Percentiles rank a stretch among this genome's conserved stretches.
phyloP scores from a whole-genome alignment of 106 monocot species.

The Amphibolis antarctica region DNA sequence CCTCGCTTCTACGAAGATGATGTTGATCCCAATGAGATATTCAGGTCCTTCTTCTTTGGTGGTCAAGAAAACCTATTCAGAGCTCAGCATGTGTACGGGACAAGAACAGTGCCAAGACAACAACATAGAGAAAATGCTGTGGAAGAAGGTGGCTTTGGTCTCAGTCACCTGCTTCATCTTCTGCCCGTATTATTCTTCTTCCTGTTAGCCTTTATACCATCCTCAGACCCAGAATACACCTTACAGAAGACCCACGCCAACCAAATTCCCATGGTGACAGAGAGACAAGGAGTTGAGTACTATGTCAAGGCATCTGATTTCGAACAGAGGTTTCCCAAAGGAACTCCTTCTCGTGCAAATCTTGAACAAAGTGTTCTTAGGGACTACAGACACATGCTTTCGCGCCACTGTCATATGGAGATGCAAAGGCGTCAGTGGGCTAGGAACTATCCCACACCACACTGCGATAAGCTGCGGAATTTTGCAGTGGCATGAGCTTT shows the following conservation, averaged over 20 bases:
- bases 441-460: conserved; percentile 37
- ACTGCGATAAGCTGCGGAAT: conserved; percentile 49
- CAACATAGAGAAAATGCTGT: conserved; percentile 14
- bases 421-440: conserved; percentile 44
- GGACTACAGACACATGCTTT: conserved; percentile 37
- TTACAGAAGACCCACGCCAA: conserved; percentile 32
- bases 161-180: conserved; percentile 27
- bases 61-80: conserved; percentile 24
- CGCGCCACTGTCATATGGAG: conserved; percentile 49
- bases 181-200: conserved; percentile 37
- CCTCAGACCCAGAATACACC: conserved; percentile 39
- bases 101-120: conserved; percentile 18
- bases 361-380: conserved; percentile 40
- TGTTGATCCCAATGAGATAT: conserved; percentile 61
- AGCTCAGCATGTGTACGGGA: conserved; percentile 17
- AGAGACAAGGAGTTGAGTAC: conserved; percentile 53
- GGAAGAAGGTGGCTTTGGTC: conserved; percentile 17
- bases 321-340: conserved; percentile 40
- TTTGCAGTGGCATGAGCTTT: conserved; percentile 9
- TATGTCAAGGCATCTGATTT: conserved; percentile 52
- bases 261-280: conserved; percentile 43
- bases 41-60: conserved; percentile 50
- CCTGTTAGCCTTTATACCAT: conserved; percentile 21
- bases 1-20: conserved; percentile 35
- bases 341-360: conserved; percentile 33